Evolutionary conservation across 306 rosid species (phyloP).

Genomic region (Alnus glutinosa): DNA sequence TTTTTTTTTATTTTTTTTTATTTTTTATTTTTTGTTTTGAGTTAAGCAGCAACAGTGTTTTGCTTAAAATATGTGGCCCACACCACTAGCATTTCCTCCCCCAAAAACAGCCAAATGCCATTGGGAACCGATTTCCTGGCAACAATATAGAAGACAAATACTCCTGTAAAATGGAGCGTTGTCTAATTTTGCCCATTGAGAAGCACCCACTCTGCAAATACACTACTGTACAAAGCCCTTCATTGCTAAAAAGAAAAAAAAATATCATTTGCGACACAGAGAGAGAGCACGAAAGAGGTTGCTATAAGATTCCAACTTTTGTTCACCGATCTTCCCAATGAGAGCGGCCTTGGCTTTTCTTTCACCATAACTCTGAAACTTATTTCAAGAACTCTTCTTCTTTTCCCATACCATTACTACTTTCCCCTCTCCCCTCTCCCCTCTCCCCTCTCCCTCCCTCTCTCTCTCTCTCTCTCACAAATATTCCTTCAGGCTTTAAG

Average conservation of each 20-base stretch:
- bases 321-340: slow-evolving; percentile 49
- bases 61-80: neutral
- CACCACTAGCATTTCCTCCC: slow-evolving; percentile 13
- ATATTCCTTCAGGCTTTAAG: neutral
- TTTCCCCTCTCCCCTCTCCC: slow-evolving; percentile 4
- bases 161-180: slow-evolving; percentile 15
- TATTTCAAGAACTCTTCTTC: slow-evolving; percentile 26
- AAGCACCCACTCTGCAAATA: slow-evolving; percentile 18
- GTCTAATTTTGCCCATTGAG: neutral
- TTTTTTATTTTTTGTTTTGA: too few relatives aligned
- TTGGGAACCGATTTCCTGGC: slow-evolving; percentile 12
- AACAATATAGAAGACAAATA: slow-evolving; percentile 21
- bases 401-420: slow-evolving; percentile 8
- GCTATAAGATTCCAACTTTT: slow-evolving; percentile 67
- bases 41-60: neutral
- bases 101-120: slow-evolving; percentile 23
- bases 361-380: slow-evolving; percentile 49
- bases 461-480: neutral
- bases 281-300: slow-evolving; percentile 13
- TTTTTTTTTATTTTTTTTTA: too few relatives aligned
- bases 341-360: slow-evolving; percentile 74
- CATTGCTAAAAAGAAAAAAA: slow-evolving; percentile 20
- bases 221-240: slow-evolving; percentile 11
- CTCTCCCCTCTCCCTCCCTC: slow-evolving; percentile 15
- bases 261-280: neutral